Base-by-base conservation (phyloP, 1,139 yeast genomes). In the Candida smagusa region DNA sequence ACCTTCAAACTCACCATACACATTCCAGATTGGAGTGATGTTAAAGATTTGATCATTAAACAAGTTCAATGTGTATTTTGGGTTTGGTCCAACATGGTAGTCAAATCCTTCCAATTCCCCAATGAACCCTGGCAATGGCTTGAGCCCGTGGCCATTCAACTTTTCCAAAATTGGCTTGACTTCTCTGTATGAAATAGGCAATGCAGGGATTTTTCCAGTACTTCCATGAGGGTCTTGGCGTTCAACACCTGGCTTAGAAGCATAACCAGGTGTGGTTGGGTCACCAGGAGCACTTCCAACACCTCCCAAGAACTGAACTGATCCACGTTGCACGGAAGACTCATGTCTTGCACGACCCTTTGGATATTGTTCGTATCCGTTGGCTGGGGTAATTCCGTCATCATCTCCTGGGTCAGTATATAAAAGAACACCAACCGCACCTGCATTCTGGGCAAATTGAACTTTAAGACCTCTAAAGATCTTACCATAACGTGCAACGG, bases 221-320 rank as follows among this genome's bases (percentile, higher is more conserved):
- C 69, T 61, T 13, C 42, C 44, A 43, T 67, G 60, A 1, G 77
- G 77, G 36, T 68, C 74, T 39, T 59, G 43, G 39, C 76, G 63
- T 29, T 59, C 65, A n/a, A 53, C 71, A 16, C 70, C 81, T 2
- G 77, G 72, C 43, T 77, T 81, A 30, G 88, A 80, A 4, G 94
- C 81, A 50, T 79, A 81, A 0, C 92, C 92, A 13, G 95, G 95
- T 3, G 95, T 84, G 2, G 95, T 80, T 30, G 96, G 96, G 54
- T 89, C 96, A 35, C 96, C 96, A 1, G 96, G 95, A 31, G 72
- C 58, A 11, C 68, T 54, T 8, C 70, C 72, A 4, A 71, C 65
- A 33, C 74, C 75, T 2, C 95, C 84, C 38, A 88, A 65, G 53
- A 82, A 88, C 58, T 81, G 86, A 3, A 83, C 92, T 41, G 90